phyloP scores from a whole-genome alignment of 208 protist species.

The Acanthamoeba polyphaga region DNA sequence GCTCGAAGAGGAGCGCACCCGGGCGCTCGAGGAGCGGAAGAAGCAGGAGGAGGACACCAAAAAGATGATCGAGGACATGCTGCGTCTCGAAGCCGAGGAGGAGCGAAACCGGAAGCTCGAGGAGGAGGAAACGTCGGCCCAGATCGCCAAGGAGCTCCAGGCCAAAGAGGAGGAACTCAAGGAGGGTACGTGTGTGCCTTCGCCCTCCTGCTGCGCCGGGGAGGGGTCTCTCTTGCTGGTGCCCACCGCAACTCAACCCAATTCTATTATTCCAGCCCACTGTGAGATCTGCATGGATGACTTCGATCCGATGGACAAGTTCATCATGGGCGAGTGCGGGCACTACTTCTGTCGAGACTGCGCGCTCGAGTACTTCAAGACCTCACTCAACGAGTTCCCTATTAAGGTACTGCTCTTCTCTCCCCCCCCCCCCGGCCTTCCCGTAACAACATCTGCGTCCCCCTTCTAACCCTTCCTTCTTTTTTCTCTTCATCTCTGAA shows the following conservation, averaged over 20 bases:
- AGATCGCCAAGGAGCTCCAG: slow-evolving; percentile 50
- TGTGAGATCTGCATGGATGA: slow-evolving; percentile 66
- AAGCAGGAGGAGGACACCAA: slow-evolving; percentile 9
- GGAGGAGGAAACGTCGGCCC: slow-evolving; percentile 29
- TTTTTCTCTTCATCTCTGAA: background rate
- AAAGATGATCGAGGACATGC: slow-evolving; percentile 40
- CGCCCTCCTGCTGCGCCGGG: background rate
- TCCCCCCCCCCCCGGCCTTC: background rate
- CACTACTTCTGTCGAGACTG: slow-evolving; percentile 66
- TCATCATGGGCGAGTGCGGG: slow-evolving; percentile 62
- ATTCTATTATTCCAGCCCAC: background rate
- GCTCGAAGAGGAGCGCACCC: slow-evolving; percentile 14
- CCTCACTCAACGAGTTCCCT: slow-evolving; percentile 45
- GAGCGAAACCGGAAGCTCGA: background rate
- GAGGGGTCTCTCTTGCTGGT: background rate
- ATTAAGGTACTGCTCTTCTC: slow-evolving; percentile 30
- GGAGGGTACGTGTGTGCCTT: background rate
- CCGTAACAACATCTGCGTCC: too few species aligned
- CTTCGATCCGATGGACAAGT: slow-evolving; percentile 73
- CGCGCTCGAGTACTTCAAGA: slow-evolving; percentile 65
- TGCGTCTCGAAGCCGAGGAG: slow-evolving; percentile 25
- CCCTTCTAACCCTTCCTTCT: too few species aligned
- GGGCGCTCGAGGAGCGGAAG: slow-evolving; percentile 11
- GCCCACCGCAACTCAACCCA: background rate
- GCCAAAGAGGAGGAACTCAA: slow-evolving; percentile 71